phyloP scores from a whole-genome alignment of 1,284 basidiomycete species.

The Marasmius tenuissimus region DNA sequence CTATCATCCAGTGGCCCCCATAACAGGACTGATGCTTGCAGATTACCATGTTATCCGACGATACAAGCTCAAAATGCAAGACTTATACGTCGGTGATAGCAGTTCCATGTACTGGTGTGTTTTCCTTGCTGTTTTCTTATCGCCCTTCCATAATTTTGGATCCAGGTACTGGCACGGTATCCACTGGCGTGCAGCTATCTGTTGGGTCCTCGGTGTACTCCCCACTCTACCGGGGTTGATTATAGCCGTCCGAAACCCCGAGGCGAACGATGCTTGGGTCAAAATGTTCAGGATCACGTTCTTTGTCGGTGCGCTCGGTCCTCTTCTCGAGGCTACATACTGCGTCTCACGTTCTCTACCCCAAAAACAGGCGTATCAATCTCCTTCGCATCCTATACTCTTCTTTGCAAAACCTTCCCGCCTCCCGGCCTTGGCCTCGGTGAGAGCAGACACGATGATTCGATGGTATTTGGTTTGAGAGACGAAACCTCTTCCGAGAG shows the following conservation, averaged over 20 bases:
- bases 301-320: slow-evolving; percentile 13
- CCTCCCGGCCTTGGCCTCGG: slow-evolving; percentile 17
- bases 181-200: slow-evolving; percentile 18
- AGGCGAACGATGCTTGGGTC: slow-evolving; percentile 16
- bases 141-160: not conserved
- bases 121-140: not conserved
- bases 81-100: slow-evolving; percentile 16
- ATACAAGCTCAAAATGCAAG: slow-evolving; percentile 16
- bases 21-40: slow-evolving; percentile 18
- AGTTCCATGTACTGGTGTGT: slow-evolving; percentile 17
- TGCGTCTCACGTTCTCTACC: too few species aligned
- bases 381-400: slow-evolving; percentile 14
- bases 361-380: slow-evolving; percentile 10
- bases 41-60: slow-evolving; percentile 19
- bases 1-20: slow-evolving; percentile 13
- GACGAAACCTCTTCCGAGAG: not conserved
- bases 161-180: slow-evolving; percentile 18
- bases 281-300: slow-evolving; percentile 19
- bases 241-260: slow-evolving; percentile 13
- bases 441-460: slow-evolving; percentile 11
- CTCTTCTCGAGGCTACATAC: not conserved
- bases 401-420: slow-evolving; percentile 16
- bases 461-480: slow-evolving; percentile 4
- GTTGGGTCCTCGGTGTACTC: slow-evolving; percentile 18
- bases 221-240: slow-evolving; percentile 20